phyloP scores from a whole-genome alignment of 2,329 filamentous ascomycete species.

The Sordariomycetes sp. region DNA sequence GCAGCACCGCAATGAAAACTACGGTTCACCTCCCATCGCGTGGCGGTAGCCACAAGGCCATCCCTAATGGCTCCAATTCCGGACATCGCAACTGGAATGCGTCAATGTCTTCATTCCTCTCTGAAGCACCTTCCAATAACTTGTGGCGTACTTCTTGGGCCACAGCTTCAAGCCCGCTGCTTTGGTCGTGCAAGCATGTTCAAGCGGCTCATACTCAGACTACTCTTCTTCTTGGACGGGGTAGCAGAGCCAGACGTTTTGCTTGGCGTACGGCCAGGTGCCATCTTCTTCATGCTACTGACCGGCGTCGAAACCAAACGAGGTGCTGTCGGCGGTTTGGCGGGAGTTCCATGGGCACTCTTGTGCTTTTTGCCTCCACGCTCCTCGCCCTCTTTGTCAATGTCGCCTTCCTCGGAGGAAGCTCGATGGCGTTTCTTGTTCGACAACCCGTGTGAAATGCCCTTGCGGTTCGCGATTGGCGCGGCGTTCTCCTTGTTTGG shows the following conservation, averaged over 20 bases:
- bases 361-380: conserved; percentile 52
- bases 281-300: conserved; percentile 24
- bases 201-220: conserved; percentile 48
- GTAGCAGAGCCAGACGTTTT: conserved; percentile 22
- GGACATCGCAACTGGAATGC: no score
- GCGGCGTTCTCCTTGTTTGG: conserved; percentile 48
- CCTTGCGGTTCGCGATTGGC: conserved; percentile 23
- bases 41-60: no score
- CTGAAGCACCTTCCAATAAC: no score
- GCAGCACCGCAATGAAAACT: no score
- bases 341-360: conserved; percentile 36
- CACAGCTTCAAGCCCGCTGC: conserved; percentile 42
- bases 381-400: conserved; percentile 34
- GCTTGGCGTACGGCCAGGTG: conserved; percentile 14
- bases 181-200: conserved; percentile 55
- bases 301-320: conserved; percentile 29
- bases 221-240: conserved; percentile 41
- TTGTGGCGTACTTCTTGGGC: no score
- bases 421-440: conserved; percentile 59
- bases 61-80: no score
- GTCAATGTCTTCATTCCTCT: no score
- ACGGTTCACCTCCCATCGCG: no score
- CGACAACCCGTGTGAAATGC: conserved; percentile 50
- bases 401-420: conserved; percentile 46
- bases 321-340: conserved; percentile 42